Evolutionary conservation across 1,284 basidiomycete genomes (phyloP), one percentile per base, ranked within the genome.

Genomic region (Puccinia coronata): DNA sequence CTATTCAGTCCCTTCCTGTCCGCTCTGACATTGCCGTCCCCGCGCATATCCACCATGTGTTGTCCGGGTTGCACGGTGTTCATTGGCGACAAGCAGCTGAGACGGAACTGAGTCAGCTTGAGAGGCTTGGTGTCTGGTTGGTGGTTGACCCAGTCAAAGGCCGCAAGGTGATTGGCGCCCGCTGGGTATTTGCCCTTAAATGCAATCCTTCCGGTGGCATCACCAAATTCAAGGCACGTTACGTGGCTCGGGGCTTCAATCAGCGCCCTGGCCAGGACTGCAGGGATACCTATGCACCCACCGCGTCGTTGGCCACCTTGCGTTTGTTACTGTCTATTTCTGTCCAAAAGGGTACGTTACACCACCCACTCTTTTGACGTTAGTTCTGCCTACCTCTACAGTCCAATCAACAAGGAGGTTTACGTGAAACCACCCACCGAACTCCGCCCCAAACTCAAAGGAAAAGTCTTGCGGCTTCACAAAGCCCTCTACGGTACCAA

Each of bases 311-410:
- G 5, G 34, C 5, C 43, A 47, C 70, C 8, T 47, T 72, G 5
- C 49, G 70, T 6, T 12, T 72, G 4, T 20, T 72, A 20, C 9
- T 72, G 4, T 51, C 70, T 3, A 49, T 72, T 2, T 25, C 8
- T 14, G 4, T 31, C 11, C 36, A 18, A 34, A 25, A 49, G 53
- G 25, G 6, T 31, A 11, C 59, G n/a, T n/a, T n/a, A n/a, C n/a
- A n/a, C 59, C 43, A 43, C 61, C 1, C 25, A 6, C 34, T 43
- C n/a, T 16, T 77, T 77, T 49, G 74, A 77, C 51, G 55, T 77
- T 18, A 77, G 36, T 36, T 25, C 74, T 2, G 74, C 41, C 4
- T 77, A 77, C 43, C 47, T 69, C 2, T 69, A 69, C 39, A 69
- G 65, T n/a, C 65, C 65, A 9, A 69, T 69, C 16, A 23, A 34